These are phyloP conservation scores for Solanum hybrid DNA, from an alignment of 305 asterid genomes.

Conservation along the genomic window DNA sequence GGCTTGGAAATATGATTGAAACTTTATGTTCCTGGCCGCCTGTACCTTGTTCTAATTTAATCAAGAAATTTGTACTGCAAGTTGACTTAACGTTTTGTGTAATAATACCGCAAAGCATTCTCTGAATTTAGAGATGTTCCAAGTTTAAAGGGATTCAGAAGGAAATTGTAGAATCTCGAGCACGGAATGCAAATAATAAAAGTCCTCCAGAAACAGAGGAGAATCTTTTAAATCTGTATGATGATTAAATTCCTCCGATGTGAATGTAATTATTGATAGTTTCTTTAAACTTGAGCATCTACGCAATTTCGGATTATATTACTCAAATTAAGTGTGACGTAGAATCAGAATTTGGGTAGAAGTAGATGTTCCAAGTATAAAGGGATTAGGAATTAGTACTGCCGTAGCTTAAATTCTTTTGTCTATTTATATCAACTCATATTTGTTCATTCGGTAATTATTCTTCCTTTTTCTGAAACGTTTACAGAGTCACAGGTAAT, in stretches of 20 bases:
- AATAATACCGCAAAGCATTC: background rate
- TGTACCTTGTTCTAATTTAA: background rate
- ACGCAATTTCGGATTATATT: too few species aligned
- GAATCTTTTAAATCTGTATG: too few species aligned
- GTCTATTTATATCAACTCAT: background rate
- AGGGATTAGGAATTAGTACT: background rate
- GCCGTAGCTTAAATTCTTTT: background rate
- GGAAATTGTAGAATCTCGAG: too few species aligned
- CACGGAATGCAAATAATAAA: too few species aligned
- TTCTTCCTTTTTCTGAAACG: background rate
- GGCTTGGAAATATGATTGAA: slow-evolving; percentile 6
- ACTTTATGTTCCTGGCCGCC: background rate
- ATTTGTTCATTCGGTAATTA: background rate
- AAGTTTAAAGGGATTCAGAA: too few species aligned
- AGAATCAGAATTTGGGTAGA: too few species aligned
- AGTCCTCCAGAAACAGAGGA: too few species aligned
- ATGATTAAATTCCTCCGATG: too few species aligned
- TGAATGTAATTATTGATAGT: too few species aligned
- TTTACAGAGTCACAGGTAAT: background rate
- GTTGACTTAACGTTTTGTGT: background rate
- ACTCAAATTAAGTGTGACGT: too few species aligned
- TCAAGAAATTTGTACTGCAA: background rate
- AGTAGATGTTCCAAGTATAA: too few species aligned
- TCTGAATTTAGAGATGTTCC: background rate
- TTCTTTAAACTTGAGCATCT: too few species aligned